These are phyloP conservation scores for Penicillium soppii DNA, from an alignment of 495 filamentous ascomycete genomes.

Conservation along the genomic window DNA sequence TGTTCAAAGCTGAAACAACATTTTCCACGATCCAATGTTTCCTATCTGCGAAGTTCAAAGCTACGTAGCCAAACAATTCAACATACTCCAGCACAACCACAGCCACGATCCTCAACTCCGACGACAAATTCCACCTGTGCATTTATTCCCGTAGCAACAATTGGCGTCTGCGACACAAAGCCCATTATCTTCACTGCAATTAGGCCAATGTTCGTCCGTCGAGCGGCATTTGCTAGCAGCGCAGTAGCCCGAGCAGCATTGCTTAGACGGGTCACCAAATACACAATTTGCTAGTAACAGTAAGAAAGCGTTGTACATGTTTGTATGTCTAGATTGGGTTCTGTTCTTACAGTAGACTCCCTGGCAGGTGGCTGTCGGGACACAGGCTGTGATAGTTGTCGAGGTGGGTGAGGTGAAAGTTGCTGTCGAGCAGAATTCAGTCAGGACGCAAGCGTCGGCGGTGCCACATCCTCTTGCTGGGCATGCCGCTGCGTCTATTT, in stretches of 20 bases:
- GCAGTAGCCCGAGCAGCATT: constrained; percentile 29
- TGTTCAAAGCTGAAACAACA: too few relatives aligned
- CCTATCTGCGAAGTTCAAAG: too few relatives aligned
- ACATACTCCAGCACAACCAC: neutral
- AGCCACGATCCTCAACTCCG: neutral
- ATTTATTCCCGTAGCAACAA: constrained; percentile 29
- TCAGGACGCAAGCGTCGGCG: constrained; percentile 28
- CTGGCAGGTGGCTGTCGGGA: constrained; percentile 32
- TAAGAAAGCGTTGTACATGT: neutral
- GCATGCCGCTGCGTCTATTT: constrained; percentile 4
- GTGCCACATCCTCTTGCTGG: constrained; percentile 19
- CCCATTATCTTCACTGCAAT: constrained; percentile 25
- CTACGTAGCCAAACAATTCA: too few relatives aligned
- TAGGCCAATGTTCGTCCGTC: constrained; percentile 26
- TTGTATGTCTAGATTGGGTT: neutral
- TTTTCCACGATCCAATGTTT: too few relatives aligned
- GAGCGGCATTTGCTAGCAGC: constrained; percentile 28
- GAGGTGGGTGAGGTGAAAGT: constrained; percentile 26
- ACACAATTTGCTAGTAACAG: constrained; percentile 5
- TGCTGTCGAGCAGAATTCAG: constrained; percentile 32
- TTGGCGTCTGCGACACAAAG: constrained; percentile 21
- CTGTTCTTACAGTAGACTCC: constrained; percentile 28
- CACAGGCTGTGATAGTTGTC: constrained; percentile 32
- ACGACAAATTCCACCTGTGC: constrained; percentile 23
- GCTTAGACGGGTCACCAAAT: constrained; percentile 12